These are phyloP conservation scores for Candida ponderosae DNA, from an alignment of 805 yeast genomes.

Conservation along the genomic window DNA sequence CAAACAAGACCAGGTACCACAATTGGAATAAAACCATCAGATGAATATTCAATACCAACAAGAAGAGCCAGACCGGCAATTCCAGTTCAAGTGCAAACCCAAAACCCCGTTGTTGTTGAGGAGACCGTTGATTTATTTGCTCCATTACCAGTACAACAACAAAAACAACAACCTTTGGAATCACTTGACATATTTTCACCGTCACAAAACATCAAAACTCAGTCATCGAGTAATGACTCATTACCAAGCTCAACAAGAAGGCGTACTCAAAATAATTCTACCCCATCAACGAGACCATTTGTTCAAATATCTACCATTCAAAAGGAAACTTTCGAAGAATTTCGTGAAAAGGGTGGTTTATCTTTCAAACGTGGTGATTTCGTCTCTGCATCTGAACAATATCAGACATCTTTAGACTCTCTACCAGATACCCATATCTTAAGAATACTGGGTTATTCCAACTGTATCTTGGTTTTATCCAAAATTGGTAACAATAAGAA, in stretches of 20 bases:
- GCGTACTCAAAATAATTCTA: too few species aligned
- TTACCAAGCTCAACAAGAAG: not conserved
- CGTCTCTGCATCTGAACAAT: slow-evolving; percentile 51
- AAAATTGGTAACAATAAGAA: slow-evolving; percentile 61
- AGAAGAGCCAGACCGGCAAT: not conserved
- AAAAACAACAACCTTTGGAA: not conserved
- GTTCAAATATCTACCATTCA: slow-evolving; percentile 12
- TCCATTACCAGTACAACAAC: not conserved
- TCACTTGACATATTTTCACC: not conserved
- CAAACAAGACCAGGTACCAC: not conserved
- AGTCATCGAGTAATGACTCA: not conserved
- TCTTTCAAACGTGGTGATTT: slow-evolving; percentile 82
- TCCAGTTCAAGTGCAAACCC: not conserved
- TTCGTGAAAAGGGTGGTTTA: slow-evolving; percentile 49
- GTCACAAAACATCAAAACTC: not conserved
- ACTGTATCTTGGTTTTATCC: slow-evolving; percentile 58
- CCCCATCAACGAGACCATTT: slow-evolving; percentile 17
- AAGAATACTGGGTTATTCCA: slow-evolving; percentile 63
- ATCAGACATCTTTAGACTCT: slow-evolving; percentile 44
- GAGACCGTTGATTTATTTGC: slow-evolving; percentile 9
- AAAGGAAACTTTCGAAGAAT: slow-evolving; percentile 32
- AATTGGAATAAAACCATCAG: too few species aligned
- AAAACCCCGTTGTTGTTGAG: not conserved
- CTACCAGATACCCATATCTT: slow-evolving; percentile 61
- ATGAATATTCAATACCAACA: not conserved